phyloP scores from a whole-genome alignment of 306 rosid genomes.

The Heteromeles arbutifolia region DNA sequence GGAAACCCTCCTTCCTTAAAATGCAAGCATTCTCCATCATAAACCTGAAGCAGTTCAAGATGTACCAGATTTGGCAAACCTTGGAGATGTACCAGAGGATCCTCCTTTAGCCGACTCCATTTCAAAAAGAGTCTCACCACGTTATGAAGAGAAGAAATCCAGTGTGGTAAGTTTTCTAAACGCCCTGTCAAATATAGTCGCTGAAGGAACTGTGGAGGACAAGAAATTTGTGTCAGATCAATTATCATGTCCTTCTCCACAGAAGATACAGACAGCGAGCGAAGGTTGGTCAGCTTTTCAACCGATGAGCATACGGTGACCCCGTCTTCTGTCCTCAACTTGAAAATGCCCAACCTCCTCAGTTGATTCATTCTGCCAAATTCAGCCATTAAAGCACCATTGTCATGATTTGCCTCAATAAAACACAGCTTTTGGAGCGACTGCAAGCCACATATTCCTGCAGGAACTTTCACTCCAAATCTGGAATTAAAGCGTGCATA shows the following conservation, averaged over 20 bases:
- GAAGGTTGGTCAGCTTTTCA: constrained; percentile 13
- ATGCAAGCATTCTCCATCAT: constrained; percentile 15
- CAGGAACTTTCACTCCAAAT: constrained; percentile 20
- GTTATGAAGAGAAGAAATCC: constrained; percentile 28
- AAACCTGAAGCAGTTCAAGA: constrained; percentile 24
- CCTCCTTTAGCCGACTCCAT: constrained; percentile 28
- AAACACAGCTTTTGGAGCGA: constrained; percentile 32
- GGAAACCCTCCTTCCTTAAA: constrained; percentile 21
- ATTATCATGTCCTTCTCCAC: constrained; percentile 12
- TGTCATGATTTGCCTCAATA: constrained; percentile 18
- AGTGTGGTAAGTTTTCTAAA: constrained; percentile 21
- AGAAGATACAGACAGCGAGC: constrained; percentile 15
- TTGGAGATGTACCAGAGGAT: constrained; percentile 27
- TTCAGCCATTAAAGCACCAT: constrained; percentile 7
- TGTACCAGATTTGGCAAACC: constrained; percentile 24
- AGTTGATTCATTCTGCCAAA: constrained; percentile 30
- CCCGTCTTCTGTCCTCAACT: constrained; percentile 22
- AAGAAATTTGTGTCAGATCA: constrained; percentile 18
- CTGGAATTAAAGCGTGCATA: constrained; percentile 7
- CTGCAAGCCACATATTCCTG: constrained; percentile 18
- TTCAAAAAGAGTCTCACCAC: constrained; percentile 15
- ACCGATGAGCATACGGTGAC: constrained; percentile 25
- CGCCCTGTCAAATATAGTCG: constrained; percentile 29
- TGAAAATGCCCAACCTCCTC: constrained; percentile 24
- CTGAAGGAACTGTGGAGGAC: constrained; percentile 23